Base-by-base conservation (phyloP, 495 filamentous ascomycete genomes). In the Aspergillus coremiiformis region DNA sequence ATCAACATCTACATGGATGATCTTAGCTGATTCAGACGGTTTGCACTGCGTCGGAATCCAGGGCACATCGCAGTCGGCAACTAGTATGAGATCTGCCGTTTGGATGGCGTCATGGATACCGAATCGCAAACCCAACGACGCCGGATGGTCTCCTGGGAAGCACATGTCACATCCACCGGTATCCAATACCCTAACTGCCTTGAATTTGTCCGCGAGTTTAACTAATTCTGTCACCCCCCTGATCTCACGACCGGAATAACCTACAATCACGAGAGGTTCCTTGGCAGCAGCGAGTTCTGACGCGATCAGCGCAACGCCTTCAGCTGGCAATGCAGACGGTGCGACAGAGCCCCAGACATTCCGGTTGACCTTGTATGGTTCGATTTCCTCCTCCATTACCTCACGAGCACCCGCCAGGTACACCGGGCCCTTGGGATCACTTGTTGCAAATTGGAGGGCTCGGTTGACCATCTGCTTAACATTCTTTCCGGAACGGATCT, bases 391-490 rank as follows among this genome's bases (percentile, higher is more conserved):
- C 62, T 95, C 92, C 86, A 97, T 90, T 8, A 90, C 81, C 63
- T 97, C 92, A 58, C 92, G 77, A 5, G 89, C 87, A 1, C 87
- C 90, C 48, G 80, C 79, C 10, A 96, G 71, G 58, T 97, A 96
- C 0, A 93, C 90, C 0, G 92, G 92, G 0, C 92, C 92, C 56
- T 86, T 78, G 0, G 91, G 92, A 39, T 86, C 84, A 43, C 82
- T 86, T 45, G 68, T 85, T 0, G 92, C 90, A 61, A 94, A 96
- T 59, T 90, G 88, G 54, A 96, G 62, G 4, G 91, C 91, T 7
- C 92, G 82, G 54, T 91, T 90, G 26, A 97, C 87, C 75, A 96
- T 88, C 72, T 96, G 92, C 71, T 97, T 97, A 33, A 96, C 82
- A 63, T 97, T 96, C 63, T 84, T 84, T 4, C 90, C 91, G 5